A percentile compares a stretch with the other conserved stretches of the same genome.
phyloP scores from a whole-genome alignment of 129 eudicot species.

The Scalesia atractyloides region DNA sequence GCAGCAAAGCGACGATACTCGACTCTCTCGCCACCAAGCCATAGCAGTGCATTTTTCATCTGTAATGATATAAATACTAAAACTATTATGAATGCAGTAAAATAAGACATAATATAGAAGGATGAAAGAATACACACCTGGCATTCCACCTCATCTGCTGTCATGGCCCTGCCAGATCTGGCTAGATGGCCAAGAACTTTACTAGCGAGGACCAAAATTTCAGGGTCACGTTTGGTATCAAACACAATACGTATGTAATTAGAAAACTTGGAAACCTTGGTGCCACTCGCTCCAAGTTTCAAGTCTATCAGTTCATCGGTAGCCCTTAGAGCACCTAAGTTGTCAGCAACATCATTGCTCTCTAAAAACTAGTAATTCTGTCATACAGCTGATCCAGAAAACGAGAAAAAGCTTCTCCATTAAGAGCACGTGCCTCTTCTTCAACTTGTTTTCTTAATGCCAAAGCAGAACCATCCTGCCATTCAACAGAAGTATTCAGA shows the following conservation, averaged over 20 bases:
- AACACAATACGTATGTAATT: slow-evolving; percentile 82
- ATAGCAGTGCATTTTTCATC: slow-evolving; percentile 83
- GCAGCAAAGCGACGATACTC: slow-evolving; percentile 97
- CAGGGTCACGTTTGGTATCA: slow-evolving; percentile 87
- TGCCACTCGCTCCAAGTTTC: slow-evolving; percentile 87
- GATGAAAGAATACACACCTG: slow-evolving; percentile 48
- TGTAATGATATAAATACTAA: slow-evolving; percentile 28
- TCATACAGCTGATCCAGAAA: slow-evolving; percentile 95
- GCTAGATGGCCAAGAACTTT: slow-evolving; percentile 95
- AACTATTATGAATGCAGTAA: slow-evolving; percentile 1
- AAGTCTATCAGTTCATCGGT: slow-evolving; percentile 89
- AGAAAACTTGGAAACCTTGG: slow-evolving; percentile 83
- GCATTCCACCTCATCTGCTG: slow-evolving; percentile 96
- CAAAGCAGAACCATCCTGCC: slow-evolving; percentile 87
- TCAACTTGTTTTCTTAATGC: slow-evolving; percentile 79
- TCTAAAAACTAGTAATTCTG: slow-evolving; percentile 68
- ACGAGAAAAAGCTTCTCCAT: slow-evolving; percentile 91
- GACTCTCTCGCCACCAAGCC: slow-evolving; percentile 91
- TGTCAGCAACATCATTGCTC: slow-evolving; percentile 83
- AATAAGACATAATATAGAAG: not conserved
- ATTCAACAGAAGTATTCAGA: slow-evolving; percentile 14
- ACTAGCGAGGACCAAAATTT: slow-evolving; percentile 79
- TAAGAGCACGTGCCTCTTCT: slow-evolving; percentile 88
- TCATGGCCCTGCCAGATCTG: slow-evolving; percentile 96
- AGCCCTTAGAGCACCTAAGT: slow-evolving; percentile 94